Evolutionary conservation across 176 grass and related monocot genomes (phyloP), one percentile per base, ranked within the genome.

Genomic region (Hsuehochloa calcarea): DNA sequence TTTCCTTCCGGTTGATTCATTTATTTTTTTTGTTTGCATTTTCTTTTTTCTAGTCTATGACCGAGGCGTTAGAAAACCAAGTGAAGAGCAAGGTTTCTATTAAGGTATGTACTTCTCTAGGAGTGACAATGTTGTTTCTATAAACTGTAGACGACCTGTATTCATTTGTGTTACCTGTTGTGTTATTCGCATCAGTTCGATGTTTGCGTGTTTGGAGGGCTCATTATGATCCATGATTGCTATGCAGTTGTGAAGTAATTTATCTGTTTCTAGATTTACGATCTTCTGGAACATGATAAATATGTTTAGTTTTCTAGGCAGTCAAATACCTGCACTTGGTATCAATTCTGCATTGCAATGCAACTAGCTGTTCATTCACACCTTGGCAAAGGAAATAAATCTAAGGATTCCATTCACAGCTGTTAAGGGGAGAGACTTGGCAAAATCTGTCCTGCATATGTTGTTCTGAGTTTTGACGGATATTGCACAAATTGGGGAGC

Each of bases 31-130:
- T 83, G 5, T 67, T 20, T 38, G 26, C 3, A 39, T 31, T 69
- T 11, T 74, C 25, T 44, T 14, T 39, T 13, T 69, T 68, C 34
- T n/a, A 98, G 96, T 99, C 96, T 4, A 96, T 99, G 96, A 99
- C 93, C 19, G 93, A 99, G 10, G 91, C 93, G 4, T 68, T 96
- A 86, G 93, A 99, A 62, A 96, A 77, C 86, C 91, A 94, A 74
- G 96, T 99, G 43, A 99, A 96, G 88, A 99, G 86, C 88, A 99
- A 96, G 84, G 90, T 96, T 87, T 40, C 56, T 4, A 79, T 99
- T 65, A 99, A 99, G 93, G 96, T 95, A 90, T 45, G 62, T 19
- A 19, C 27, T 86, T 74, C 34, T 40, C 23, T 68, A 4, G 38
- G 37, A 20, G 13, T 1, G 11, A 20, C 22, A 10, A 10, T 52